Evolutionary conservation across 1,139 yeast genomes (phyloP), one percentile per base, ranked within the genome.

Genomic region (Pichia sp.): DNA sequence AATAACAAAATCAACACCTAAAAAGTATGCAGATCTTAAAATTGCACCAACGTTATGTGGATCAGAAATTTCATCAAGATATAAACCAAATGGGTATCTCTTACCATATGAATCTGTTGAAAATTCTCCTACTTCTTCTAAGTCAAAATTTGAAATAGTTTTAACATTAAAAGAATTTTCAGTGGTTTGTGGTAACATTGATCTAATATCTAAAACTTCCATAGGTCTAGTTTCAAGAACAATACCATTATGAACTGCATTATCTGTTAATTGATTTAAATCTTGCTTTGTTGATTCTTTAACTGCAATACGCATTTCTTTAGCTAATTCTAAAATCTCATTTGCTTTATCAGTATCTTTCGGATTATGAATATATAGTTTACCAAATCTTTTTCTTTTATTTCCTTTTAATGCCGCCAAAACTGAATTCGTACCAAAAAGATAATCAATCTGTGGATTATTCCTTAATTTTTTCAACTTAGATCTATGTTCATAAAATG

Each of bases 11-110:
- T 89, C 96, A 1, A 77, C 95, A 3, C 97, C 97, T 39, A 89
- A 71, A 65, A 76, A 89, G 65, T 81, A 86, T 0, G 95, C 94
- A 1, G 90, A 78, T 60, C 97, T 72, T 34, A 88, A 67, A 43
- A 90, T 81, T 34, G 95, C 95, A 2, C 97, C 97, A 58, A 87
- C 72, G 62, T 90, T 90, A 63, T 87, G 95, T 0, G 97, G 95
- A 62, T 90, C 97, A 5, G 89, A 81, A 46, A 90, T 75, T 53
- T 86, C 90, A 65, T 89, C 97, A 40, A 89, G 66, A 58, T 77
- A 87, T 4, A 89, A 58, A 0, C 92, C 96, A 25, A 89, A 60
- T 0, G 96, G 95, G 57, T 69, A 71, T 37, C 65, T 66, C 42
- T 66, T 38, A 30, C 51, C 49, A 37, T 43, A 51, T 7, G 51